Percentiles rank a stretch among this genome's conserved stretches.
Conservation (phyloP, 1,139 yeast species). For the Geotrichum klebahnii region DNA sequence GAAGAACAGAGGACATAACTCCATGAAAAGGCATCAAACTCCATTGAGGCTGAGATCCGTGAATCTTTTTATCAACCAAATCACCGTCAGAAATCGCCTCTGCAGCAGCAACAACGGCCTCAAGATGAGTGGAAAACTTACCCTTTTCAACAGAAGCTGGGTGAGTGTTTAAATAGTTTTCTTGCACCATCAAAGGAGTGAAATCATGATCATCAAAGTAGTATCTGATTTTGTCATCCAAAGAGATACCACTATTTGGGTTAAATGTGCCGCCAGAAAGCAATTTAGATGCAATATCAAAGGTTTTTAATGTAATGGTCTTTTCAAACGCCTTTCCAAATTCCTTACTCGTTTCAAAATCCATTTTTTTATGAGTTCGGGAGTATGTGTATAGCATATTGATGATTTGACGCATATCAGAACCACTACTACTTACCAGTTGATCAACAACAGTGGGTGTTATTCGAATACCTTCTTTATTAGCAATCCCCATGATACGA, state of each 20-base stretch:
- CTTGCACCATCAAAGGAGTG: slow-evolving; percentile 94
- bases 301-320: slow-evolving; percentile 85
- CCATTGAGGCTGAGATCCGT: slow-evolving; percentile 95
- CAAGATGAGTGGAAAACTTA: slow-evolving; percentile 47
- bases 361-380: slow-evolving; percentile 66
- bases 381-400: slow-evolving; percentile 76
- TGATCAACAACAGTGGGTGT: slow-evolving; percentile 81
- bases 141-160: slow-evolving; percentile 41
- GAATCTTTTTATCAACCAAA: slow-evolving; percentile 69
- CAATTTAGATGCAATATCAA: slow-evolving; percentile 76
- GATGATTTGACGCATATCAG: slow-evolving; percentile 92
- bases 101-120: slow-evolving; percentile 71
- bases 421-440: slow-evolving; percentile 76
- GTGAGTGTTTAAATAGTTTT: slow-evolving; percentile 69
- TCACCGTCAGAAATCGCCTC: slow-evolving; percentile 82
- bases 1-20: slow-evolving; percentile 77
- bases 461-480: slow-evolving; percentile 72
- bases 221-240: slow-evolving; percentile 80
- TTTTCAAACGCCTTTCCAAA: slow-evolving; percentile 78
- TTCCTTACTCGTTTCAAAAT: slow-evolving; percentile 46
- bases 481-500: slow-evolving; percentile 86
- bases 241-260: slow-evolving; percentile 48
- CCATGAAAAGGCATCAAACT: slow-evolving; percentile 91
- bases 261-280: slow-evolving; percentile 61
- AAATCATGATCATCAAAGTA: slow-evolving; percentile 94